A percentile compares a stretch with the other conserved stretches of the same genome.
These are phyloP conservation scores for Metarhizium sp. DNA, from an alignment of 2,329 filamentous ascomycete species.

Conservation along the genomic window DNA sequence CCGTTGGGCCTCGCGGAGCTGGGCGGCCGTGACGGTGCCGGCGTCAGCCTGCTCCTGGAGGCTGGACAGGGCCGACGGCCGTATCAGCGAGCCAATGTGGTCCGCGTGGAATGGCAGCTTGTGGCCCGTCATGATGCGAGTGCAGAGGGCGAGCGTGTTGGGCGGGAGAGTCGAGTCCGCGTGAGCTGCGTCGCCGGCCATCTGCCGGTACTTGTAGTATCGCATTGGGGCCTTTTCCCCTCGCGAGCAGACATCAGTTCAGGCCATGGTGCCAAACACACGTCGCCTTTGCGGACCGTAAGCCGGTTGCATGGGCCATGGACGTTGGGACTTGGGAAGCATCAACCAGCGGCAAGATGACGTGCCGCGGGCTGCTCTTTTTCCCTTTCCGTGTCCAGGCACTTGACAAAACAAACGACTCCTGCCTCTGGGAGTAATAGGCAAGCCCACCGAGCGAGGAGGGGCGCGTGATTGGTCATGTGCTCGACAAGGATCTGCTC, in stretches of 20 bases:
- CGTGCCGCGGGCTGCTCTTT: too few relatives aligned
- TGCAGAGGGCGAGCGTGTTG: neutral
- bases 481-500: too few relatives aligned
- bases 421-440: too few relatives aligned
- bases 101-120: constrained; percentile 57
- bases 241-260: neutral
- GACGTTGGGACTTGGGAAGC: neutral
- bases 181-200: neutral
- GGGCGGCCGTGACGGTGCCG: constrained; percentile 29
- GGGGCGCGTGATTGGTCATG: too few relatives aligned
- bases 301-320: too few relatives aligned
- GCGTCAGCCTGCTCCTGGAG: constrained; percentile 38
- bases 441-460: too few relatives aligned
- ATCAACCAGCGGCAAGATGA: neutral
- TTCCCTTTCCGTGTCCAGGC: too few relatives aligned
- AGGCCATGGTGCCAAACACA: too few relatives aligned
- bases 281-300: too few relatives aligned
- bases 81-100: constrained; percentile 62
- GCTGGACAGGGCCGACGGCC: constrained; percentile 51
- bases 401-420: too few relatives aligned
- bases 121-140: constrained; percentile 11
- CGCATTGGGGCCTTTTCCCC: neutral
- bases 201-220: neutral
- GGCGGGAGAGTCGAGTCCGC: too few relatives aligned
- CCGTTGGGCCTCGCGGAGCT: constrained; percentile 48